Base-by-base conservation (phyloP, 306 rosid genomes). In the Corylus avellana region DNA sequence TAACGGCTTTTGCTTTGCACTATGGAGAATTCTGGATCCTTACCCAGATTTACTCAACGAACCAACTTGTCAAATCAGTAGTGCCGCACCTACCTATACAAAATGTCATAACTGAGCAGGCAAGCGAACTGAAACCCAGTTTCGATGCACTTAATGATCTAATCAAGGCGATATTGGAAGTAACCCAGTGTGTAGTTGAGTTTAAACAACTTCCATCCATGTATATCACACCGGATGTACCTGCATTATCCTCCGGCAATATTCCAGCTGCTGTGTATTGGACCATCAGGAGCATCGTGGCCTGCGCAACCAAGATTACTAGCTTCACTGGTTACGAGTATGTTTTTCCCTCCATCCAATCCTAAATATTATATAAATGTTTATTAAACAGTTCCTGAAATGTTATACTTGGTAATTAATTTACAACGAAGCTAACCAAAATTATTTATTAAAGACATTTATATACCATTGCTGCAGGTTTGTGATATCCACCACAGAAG, bases 1-100 rank as follows among this genome's bases (percentile, higher is more conserved):
- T 88, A 37, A 87, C 89, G 1, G 84, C 87, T 55, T 85, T 85
- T 76, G 84, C 89, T 49, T 51, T 83, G 8, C 73, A 29, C 58
- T 88, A 81, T 3, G 91, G 89, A 13, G 87, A 85, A 64, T 88
- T 85, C 75, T 85, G 86, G 87, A 81, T 85, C n/a, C 91, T 88
- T 14, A 84, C 84, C 6, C 78, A 88, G 62, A 81, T 83, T 73
- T 80, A 88, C 59, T 73, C 79, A 1, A 70, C 86, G 50, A 81
- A 88, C 77, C 82, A 74, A 49, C 87, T 85, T 39, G 89, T 86
- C 35, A 83, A 77, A 81, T 77, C 89, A 49, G 80, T 88, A 87
- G 89, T 84, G 55, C 78, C 78, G 78, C 89, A 85, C 69, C 70
- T 88, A 18, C 87, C 89, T 18, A 80, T 22, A 22, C 22, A 22